phyloP scores from a whole-genome alignment of 345 rosid species.

The Hirschfeldia incana region DNA sequence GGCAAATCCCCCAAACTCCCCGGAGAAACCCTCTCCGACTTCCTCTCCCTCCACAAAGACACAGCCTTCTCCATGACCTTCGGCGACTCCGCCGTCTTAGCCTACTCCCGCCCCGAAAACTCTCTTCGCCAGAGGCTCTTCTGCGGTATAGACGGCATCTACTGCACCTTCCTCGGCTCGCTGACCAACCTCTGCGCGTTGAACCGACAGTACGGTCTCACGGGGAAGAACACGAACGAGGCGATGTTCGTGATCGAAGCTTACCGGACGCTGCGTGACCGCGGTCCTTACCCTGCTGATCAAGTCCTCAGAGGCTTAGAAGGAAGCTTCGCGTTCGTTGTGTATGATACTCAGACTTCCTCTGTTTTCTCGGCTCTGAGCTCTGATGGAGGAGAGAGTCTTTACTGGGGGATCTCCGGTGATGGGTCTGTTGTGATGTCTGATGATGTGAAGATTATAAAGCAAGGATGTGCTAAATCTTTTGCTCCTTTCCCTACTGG shows the following conservation, averaged over 20 bases:
- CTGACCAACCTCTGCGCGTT: constrained; percentile 65
- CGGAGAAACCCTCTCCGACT: constrained; percentile 61
- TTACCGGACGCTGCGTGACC: constrained; percentile 78
- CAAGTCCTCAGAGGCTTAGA: constrained; percentile 88
- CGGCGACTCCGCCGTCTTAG: constrained; percentile 67
- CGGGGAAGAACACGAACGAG: constrained; percentile 64
- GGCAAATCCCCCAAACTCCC: constrained; percentile 59
- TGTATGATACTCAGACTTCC: constrained; percentile 70
- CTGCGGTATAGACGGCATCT: constrained; percentile 77
- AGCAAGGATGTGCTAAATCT: constrained; percentile 89
- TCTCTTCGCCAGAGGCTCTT: constrained; percentile 48
- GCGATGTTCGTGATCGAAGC: constrained; percentile 87
- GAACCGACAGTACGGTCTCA: constrained; percentile 73
- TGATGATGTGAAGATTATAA: constrained; percentile 72
- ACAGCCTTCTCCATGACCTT: constrained; percentile 70
- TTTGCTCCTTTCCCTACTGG: constrained; percentile 88
- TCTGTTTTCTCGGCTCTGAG: constrained; percentile 88
- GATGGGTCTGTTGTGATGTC: constrained; percentile 86
- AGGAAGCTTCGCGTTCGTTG: constrained; percentile 81
- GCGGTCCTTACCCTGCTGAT: constrained; percentile 96
- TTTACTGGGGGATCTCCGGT: constrained; percentile 87
- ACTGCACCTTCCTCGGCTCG: constrained; percentile 73
- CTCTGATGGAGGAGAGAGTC: constrained; percentile 69
- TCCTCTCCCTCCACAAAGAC: constrained; percentile 51
- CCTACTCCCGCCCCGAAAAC: constrained; percentile 50